Conservation (phyloP, 2,329 filamentous ascomycete species). For the Coniella lustricola region DNA sequence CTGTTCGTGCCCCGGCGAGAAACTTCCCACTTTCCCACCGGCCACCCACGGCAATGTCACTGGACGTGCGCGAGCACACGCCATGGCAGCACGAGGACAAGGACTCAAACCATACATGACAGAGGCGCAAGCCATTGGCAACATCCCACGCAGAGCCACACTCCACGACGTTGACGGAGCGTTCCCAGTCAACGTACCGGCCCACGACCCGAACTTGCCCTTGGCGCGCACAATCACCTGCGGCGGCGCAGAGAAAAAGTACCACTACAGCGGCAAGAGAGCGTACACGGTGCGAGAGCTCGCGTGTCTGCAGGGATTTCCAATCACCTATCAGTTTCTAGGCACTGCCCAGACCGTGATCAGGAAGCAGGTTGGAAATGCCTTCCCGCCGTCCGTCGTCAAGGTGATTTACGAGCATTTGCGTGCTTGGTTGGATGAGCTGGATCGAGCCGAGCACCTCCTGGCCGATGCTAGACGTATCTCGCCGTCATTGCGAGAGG, state of each 20-base stretch:
- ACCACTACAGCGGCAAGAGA: slow-evolving; percentile 58
- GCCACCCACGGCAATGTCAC: slow-evolving; percentile 46
- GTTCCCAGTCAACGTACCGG: slow-evolving; percentile 19
- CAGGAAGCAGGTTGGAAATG: slow-evolving; percentile 69
- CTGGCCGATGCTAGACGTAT: too few relatives aligned
- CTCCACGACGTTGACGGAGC: slow-evolving; percentile 32
- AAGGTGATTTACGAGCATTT: slow-evolving; percentile 42
- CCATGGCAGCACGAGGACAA: too few relatives aligned
- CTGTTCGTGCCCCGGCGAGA: slow-evolving; percentile 60
- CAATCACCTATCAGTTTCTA: slow-evolving; percentile 50
- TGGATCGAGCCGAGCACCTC: slow-evolving; percentile 29
- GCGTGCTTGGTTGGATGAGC: slow-evolving; percentile 35
- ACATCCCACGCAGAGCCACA: slow-evolving; percentile 23
- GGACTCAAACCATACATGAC: slow-evolving; percentile 33
- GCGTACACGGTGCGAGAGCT: slow-evolving; percentile 61
- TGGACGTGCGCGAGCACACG: too few relatives aligned
- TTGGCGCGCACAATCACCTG: slow-evolving; percentile 57
- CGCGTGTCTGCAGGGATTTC: slow-evolving; percentile 67
- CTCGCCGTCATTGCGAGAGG: too few relatives aligned
- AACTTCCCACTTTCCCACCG: slow-evolving; percentile 56
- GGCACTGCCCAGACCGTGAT: slow-evolving; percentile 26
- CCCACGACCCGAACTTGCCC: slow-evolving; percentile 39
- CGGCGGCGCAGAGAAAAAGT: slow-evolving; percentile 47
- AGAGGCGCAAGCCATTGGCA: slow-evolving; percentile 34
- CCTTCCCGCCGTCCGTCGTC: slow-evolving; percentile 59